phyloP scores from a whole-genome alignment of 1,284 basidiomycete species.

The Moniliophthora roreri region DNA sequence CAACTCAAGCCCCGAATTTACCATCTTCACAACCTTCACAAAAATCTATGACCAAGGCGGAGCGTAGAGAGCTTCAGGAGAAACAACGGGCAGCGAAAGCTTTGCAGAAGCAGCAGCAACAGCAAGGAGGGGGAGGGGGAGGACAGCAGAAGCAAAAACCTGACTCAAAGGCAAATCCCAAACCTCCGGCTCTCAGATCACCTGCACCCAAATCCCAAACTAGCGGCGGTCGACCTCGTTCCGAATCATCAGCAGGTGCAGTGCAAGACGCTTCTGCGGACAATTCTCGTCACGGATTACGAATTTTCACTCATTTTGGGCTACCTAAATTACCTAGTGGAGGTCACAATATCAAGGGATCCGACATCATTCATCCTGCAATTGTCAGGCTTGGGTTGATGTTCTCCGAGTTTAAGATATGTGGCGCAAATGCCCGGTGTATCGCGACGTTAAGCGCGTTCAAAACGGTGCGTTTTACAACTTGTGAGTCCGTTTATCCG shows the following conservation, averaged over 20 bases:
- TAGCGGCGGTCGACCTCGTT: background rate
- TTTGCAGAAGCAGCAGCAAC: slow-evolving; percentile 34
- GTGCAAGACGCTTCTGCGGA: slow-evolving; percentile 30
- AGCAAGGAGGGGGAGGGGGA: slow-evolving; percentile 20
- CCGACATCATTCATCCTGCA: slow-evolving; percentile 71
- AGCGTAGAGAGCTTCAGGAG: slow-evolving; percentile 78
- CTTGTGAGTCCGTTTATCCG: too few relatives aligned
- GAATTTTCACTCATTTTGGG: slow-evolving; percentile 84
- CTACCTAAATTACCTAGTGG: slow-evolving; percentile 55
- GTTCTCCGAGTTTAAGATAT: slow-evolving; percentile 84
- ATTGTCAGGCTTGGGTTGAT: slow-evolving; percentile 78
- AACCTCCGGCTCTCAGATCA: slow-evolving; percentile 15
- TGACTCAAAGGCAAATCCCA: slow-evolving; percentile 30
- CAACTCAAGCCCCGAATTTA: slow-evolving; percentile 14
- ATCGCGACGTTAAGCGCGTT: slow-evolving; percentile 86
- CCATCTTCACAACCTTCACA: slow-evolving; percentile 45
- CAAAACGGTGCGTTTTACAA: slow-evolving; percentile 63
- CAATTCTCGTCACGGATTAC: slow-evolving; percentile 44
- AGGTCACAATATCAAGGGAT: slow-evolving; percentile 62
- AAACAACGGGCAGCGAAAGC: slow-evolving; percentile 75
- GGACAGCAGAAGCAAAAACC: slow-evolving; percentile 26
- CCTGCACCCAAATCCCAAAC: slow-evolving; percentile 16
- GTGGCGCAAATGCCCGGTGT: slow-evolving; percentile 85
- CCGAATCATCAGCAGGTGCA: background rate
- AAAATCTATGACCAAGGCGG: slow-evolving; percentile 77